phyloP scores from a whole-genome alignment of 352 stramenopile genomes.

The Phytophthora foliorum region DNA sequence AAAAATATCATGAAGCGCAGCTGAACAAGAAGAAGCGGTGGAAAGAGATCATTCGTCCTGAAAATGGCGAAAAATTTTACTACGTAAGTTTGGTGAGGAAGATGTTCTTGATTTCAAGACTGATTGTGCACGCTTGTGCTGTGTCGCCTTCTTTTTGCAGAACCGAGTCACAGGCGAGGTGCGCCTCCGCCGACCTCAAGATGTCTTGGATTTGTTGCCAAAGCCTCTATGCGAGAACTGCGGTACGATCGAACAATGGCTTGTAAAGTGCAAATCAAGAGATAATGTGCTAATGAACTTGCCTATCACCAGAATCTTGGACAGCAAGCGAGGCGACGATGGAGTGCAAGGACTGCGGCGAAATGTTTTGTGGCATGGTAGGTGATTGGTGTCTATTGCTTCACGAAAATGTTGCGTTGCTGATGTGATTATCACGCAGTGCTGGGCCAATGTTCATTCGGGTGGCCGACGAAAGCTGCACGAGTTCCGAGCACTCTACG shows the following conservation, averaged over 20 bases:
- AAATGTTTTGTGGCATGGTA: conserved; percentile 91
- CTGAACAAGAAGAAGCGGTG: conserved; percentile 86
- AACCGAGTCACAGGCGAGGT: conserved; percentile 95
- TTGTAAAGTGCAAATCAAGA: neutral
- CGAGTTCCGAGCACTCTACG: conserved; percentile 91
- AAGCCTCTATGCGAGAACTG: conserved; percentile 93
- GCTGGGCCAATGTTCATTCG: conserved; percentile 89
- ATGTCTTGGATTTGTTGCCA: conserved; percentile 92
- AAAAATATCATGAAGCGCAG: conserved; percentile 60
- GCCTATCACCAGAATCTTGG: conserved; percentile 16
- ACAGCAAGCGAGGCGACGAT: conserved; percentile 58
- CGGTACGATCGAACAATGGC: conserved; percentile 36
- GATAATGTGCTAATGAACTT: neutral
- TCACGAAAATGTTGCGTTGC: conserved; percentile 18
- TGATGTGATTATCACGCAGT: conserved; percentile 51
- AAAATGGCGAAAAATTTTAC: conserved; percentile 88
- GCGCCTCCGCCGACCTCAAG: conserved; percentile 90
- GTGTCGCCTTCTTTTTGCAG: conserved; percentile 34
- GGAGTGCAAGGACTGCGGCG: conserved; percentile 91
- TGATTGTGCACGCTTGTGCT: conserved; percentile 7
- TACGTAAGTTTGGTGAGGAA: conserved; percentile 68
- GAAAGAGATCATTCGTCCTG: conserved; percentile 91
- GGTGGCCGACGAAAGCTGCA: conserved; percentile 85
- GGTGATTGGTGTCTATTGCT: neutral
- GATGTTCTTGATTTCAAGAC: neutral